Percentiles rank a stretch among this genome's conserved stretches.
Evolutionary conservation across 495 filamentous ascomycete species (phyloP).

Genomic region (Talaromyces liani): DNA sequence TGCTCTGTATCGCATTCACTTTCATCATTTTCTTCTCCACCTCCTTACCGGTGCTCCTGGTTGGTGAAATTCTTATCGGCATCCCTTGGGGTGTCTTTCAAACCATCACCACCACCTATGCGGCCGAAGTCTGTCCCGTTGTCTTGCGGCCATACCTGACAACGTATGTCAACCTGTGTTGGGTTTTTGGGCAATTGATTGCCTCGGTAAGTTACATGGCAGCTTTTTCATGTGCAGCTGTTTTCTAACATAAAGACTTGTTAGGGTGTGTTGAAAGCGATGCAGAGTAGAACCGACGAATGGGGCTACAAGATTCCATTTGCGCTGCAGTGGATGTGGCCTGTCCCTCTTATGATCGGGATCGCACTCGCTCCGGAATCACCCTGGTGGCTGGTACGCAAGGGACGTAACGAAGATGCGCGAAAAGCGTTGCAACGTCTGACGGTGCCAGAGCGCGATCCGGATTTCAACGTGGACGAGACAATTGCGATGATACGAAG

Average conservation of each 20-base stretch:
- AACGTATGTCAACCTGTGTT: conserved; percentile 41
- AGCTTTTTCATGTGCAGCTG: neutral
- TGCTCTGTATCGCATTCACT: conserved; percentile 24
- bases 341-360: conserved; percentile 54
- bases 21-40: conserved; percentile 18
- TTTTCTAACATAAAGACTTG: conserved; percentile 9
- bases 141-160: conserved; percentile 37
- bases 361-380: conserved; percentile 60
- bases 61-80: conserved; percentile 10
- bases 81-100: conserved; percentile 39
- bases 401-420: conserved; percentile 52
- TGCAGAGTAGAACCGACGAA: conserved; percentile 26
- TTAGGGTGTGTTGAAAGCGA: conserved; percentile 49
- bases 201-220: conserved; percentile 27
- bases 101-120: conserved; percentile 43
- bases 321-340: conserved; percentile 70
- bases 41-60: conserved; percentile 4
- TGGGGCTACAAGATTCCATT: conserved; percentile 59
- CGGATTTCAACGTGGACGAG: conserved; percentile 54
- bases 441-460: conserved; percentile 36
- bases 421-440: conserved; percentile 52
- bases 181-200: conserved; percentile 45
- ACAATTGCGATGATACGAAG: conserved; percentile 69
- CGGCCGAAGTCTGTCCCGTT: conserved; percentile 43
- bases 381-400: conserved; percentile 72